These are phyloP conservation scores for Colletotrichum tamarilloi DNA, from an alignment of 2,329 filamentous ascomycete species.

Conservation along the genomic window DNA sequence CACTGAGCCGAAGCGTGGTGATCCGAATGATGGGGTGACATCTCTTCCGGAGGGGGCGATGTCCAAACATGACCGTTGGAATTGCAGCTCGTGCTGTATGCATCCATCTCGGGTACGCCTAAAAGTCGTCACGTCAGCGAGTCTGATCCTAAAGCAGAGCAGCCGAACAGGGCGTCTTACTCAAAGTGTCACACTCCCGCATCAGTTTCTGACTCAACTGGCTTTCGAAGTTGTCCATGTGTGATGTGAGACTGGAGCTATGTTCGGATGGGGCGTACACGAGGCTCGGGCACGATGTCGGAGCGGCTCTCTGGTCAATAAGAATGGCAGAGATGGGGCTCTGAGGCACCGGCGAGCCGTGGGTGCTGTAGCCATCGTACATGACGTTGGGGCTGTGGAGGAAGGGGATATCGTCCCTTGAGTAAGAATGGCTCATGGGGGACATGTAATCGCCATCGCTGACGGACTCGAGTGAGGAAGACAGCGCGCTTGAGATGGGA, in stretches of 20 bases:
- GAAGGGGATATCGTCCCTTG: constrained; percentile 62
- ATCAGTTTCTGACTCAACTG: constrained; percentile 64
- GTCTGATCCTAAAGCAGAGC: constrained; percentile 36
- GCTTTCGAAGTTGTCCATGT: constrained; percentile 68
- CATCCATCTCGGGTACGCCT: constrained; percentile 65
- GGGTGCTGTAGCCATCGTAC: constrained; percentile 66
- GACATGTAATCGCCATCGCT: constrained; percentile 73
- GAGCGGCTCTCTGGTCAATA: constrained; percentile 65
- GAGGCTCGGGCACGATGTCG: constrained; percentile 70
- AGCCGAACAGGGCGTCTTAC: constrained; percentile 51
- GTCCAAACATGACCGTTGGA: constrained; percentile 61
- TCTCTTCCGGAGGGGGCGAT: constrained; percentile 57
- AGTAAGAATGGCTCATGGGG: constrained; percentile 67
- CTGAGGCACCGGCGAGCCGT: constrained; percentile 65
- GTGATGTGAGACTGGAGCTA: constrained; percentile 69
- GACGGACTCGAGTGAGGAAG: constrained; percentile 68
- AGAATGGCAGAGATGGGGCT: constrained; percentile 67
- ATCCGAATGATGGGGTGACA: constrained; percentile 56
- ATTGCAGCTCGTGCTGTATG: constrained; percentile 62
- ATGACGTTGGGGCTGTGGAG: constrained; percentile 63
- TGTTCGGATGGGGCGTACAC: constrained; percentile 71
- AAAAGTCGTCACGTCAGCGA: constrained; percentile 43
- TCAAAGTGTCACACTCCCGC: constrained; percentile 66
- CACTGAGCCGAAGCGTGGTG: constrained; percentile 57
- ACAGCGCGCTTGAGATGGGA: constrained; percentile 61